A percentile compares a stretch with the other conserved stretches of the same genome.
These are phyloP conservation scores for Saccharomycopsis sp. DNA, from an alignment of 805 yeast species.

Conservation along the genomic window DNA sequence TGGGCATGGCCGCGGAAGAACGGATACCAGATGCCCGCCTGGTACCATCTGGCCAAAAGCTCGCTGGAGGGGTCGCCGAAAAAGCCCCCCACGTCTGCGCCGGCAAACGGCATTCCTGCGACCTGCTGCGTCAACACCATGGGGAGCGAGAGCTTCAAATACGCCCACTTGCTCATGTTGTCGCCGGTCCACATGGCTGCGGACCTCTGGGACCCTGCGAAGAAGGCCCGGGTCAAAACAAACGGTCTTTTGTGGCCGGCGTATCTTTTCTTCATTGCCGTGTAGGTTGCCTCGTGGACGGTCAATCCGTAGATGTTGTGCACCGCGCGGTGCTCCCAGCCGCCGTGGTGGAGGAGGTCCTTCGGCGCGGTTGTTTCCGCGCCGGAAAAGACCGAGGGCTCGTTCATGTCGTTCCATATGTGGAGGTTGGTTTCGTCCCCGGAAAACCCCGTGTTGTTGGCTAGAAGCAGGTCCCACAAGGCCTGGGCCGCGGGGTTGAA, in stretches of 20 bases:
- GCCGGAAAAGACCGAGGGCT: slow-evolving; percentile 91
- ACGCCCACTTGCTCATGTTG: slow-evolving; percentile 89
- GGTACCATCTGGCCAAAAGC: slow-evolving; percentile 87
- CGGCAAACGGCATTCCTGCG: slow-evolving; percentile 85
- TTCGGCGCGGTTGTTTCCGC: slow-evolving; percentile 90
- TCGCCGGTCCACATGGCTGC: slow-evolving; percentile 99
- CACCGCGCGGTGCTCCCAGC: slow-evolving; percentile 84
- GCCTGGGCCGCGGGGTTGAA: slow-evolving; percentile 53
- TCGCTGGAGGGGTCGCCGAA: slow-evolving; percentile 85
- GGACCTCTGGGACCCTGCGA: slow-evolving; percentile 84
- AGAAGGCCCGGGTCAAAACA: slow-evolving; percentile 77
- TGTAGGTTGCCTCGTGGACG: slow-evolving; percentile 72
- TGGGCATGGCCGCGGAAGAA: slow-evolving; percentile 97
- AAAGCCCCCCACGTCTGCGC: slow-evolving; percentile 97
- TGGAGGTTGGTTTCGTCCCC: slow-evolving; percentile 58
- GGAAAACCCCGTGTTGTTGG: slow-evolving; percentile 39
- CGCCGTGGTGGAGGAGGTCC: slow-evolving; percentile 69
- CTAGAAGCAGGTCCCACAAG: slow-evolving; percentile 55
- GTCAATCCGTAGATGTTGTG: slow-evolving; percentile 83
- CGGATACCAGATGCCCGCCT: slow-evolving; percentile 93
- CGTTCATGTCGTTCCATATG: slow-evolving; percentile 98
- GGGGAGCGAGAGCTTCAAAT: slow-evolving; percentile 71
- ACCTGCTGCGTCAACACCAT: slow-evolving; percentile 79
- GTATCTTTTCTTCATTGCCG: slow-evolving; percentile 52
- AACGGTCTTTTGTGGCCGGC: slow-evolving; percentile 64